Base-by-base conservation (phyloP, 495 filamentous ascomycete genomes). In the Tetracladium marchalianum region DNA sequence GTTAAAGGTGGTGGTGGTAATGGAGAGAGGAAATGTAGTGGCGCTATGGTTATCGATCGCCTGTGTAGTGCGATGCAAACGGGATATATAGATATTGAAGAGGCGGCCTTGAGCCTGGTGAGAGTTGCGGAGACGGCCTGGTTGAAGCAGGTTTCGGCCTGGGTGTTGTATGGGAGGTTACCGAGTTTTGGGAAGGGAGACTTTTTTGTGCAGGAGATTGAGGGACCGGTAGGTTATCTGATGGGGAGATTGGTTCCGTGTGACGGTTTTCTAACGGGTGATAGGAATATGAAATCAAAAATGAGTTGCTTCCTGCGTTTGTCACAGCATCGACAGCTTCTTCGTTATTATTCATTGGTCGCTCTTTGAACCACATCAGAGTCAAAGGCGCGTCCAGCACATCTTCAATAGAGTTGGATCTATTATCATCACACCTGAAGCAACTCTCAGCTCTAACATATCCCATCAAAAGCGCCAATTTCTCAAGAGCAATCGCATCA, bases 281-380 rank as follows among this genome's bases (percentile, higher is more conserved):
- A 17, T 54, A 69, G 44, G 70, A 77, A 16, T 89, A 83, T 58
- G 63, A 57, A 11, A 61, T 82, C 35, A 63, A 75, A 33, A 54
- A 66, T 16, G 59, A 65, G 2, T 62, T 92, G 17, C 62, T 90
- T 9, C 92, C 92, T 0, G 74, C 72, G 15, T 94, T 95, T 54
- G 88, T 95, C 10, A 77, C 83, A 5, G 54, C 72, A 2, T 66
- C 78, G 11, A 85, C 88, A 3, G 90, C 87, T 19, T 70, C 75
- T 8, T 94, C 88, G 8, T 85, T 96, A 55, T 60, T 96, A 3
- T 96, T 95, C 60, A 85, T 98, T 49, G 92, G 92, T 1, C 83
- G 83, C 49, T 90, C 86, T 0, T 66, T 96, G 35, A 87, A 92
- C 47, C 84, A 92, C 46, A 83, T 94, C 36, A 69, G 83, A 32